Evolutionary conservation across 805 yeast genomes (phyloP).

Genomic region (Kuraishia piskuri): DNA sequence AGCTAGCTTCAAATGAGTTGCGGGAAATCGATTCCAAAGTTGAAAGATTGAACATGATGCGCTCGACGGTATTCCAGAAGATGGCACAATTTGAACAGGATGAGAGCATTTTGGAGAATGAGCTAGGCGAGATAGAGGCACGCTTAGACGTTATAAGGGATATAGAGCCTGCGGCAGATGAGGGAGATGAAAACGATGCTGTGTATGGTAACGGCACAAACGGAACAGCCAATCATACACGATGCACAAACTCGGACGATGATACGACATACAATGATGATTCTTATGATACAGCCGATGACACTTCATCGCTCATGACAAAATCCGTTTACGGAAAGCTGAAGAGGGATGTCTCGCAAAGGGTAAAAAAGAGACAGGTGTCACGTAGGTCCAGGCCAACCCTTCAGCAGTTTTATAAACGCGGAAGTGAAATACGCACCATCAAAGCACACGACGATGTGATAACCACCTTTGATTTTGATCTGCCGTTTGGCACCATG

Average conservation of each 20-base stretch:
- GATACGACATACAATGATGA: slow-evolving; percentile 10
- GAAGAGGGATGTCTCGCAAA: slow-evolving; percentile 23
- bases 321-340: slow-evolving; percentile 37
- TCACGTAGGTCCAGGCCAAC: slow-evolving; percentile 50
- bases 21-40: slow-evolving; percentile 54
- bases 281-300: slow-evolving; percentile 10
- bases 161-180: slow-evolving; percentile 18
- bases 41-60: slow-evolving; percentile 36
- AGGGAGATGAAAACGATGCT: slow-evolving; percentile 1
- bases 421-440: slow-evolving; percentile 45
- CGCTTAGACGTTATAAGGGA: slow-evolving; percentile 35
- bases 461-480: slow-evolving; percentile 56
- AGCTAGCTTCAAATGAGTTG: slow-evolving; percentile 56
- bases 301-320: slow-evolving; percentile 25
- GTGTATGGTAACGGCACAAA: neutral
- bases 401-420: slow-evolving; percentile 52
- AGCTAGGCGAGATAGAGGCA: slow-evolving; percentile 32
- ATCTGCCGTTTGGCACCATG: slow-evolving; percentile 65
- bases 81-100: slow-evolving; percentile 54
- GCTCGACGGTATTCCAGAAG: slow-evolving; percentile 47
- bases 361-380: slow-evolving; percentile 8
- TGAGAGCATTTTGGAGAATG: slow-evolving; percentile 46
- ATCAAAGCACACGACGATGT: slow-evolving; percentile 45
- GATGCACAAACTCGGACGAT: slow-evolving; percentile 4
- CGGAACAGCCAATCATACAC: slow-evolving; percentile 1